A percentile compares a stretch with the other conserved stretches of the same genome.
Evolutionary conservation across 2,329 filamentous ascomycete species (phyloP).

Genomic region (Diaporthe sp.): DNA sequence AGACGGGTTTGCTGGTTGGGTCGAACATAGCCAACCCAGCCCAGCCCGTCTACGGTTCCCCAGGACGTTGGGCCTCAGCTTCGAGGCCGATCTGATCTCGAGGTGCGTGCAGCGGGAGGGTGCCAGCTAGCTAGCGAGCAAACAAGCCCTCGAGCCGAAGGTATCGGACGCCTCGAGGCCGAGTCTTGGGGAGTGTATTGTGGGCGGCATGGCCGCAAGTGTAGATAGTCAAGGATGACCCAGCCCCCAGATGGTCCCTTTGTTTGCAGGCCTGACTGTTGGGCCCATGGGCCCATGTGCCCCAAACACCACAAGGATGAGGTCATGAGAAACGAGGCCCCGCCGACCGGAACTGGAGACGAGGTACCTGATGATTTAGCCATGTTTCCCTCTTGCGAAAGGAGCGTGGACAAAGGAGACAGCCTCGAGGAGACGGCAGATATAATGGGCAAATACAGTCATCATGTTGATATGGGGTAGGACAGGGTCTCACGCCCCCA

Average conservation of each 20-base stretch:
- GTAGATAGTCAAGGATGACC: conserved; percentile 29
- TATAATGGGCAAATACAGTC: not conserved
- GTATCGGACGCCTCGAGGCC: conserved; percentile 7
- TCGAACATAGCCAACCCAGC: not conserved
- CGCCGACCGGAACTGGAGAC: not conserved
- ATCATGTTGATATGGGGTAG: conserved; percentile 29
- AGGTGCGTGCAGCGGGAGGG: not conserved
- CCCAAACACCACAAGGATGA: conserved; percentile 35
- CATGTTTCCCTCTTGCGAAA: conserved; percentile 17
- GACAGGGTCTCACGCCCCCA: conserved; percentile 30
- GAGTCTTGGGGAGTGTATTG: not conserved
- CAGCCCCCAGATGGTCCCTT: conserved; percentile 6
- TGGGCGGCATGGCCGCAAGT: conserved; percentile 17
- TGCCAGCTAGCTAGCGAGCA: conserved; percentile 4
- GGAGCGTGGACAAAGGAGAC: conserved; percentile 3
- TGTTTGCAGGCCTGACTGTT: conserved; percentile 30
- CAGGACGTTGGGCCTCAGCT: conserved; percentile 17
- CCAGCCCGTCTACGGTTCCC: conserved; percentile 16
- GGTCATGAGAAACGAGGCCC: conserved; percentile 38
- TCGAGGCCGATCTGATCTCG: conserved; percentile 18
- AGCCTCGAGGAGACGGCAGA: not conserved
- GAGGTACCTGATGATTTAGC: conserved; percentile 10
- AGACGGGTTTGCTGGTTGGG: conserved; percentile 14
- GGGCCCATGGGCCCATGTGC: conserved; percentile 25
- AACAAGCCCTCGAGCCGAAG: not conserved